Percentiles rank a stretch among this genome's conserved stretches.
Conservation (phyloP, 805 yeast species). For the Deakozyma indianensis region DNA sequence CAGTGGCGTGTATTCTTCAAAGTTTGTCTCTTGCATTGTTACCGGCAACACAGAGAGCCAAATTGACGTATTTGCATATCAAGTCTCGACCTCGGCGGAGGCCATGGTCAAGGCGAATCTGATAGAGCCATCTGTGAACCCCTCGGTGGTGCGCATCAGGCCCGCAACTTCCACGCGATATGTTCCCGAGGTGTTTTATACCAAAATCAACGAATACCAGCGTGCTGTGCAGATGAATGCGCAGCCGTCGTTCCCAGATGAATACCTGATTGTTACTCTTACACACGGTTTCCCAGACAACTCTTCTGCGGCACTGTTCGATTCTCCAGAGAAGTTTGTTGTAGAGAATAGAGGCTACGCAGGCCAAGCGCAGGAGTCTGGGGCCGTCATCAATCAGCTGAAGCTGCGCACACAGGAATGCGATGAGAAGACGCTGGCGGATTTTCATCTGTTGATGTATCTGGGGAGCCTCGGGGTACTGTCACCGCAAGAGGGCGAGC, state of each 20-base stretch:
- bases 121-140: slow-evolving; percentile 78
- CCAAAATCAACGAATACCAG: slow-evolving; percentile 75
- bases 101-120: slow-evolving; percentile 77
- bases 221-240: slow-evolving; percentile 79
- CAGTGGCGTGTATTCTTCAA: slow-evolving; percentile 60
- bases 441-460: slow-evolving; percentile 64
- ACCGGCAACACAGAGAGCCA: slow-evolving; percentile 83
- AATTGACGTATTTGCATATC: slow-evolving; percentile 83
- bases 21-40: slow-evolving; percentile 84
- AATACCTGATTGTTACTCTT: slow-evolving; percentile 68
- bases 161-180: slow-evolving; percentile 60
- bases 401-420: slow-evolving; percentile 16
- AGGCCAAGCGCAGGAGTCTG: slow-evolving; percentile 60
- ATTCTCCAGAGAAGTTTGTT: slow-evolving; percentile 32
- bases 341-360: slow-evolving; percentile 67
- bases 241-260: slow-evolving; percentile 88
- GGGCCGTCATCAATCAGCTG: slow-evolving; percentile 38
- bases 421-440: slow-evolving; percentile 25
- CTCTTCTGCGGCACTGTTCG: slow-evolving; percentile 11
- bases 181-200: slow-evolving; percentile 89
- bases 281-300: slow-evolving; percentile 85
- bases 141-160: slow-evolving; percentile 71
- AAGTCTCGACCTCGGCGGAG: slow-evolving; percentile 78
- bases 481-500: slow-evolving; percentile 35
- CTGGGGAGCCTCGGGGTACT: slow-evolving; percentile 43